Base-by-base conservation (phyloP, 2,329 filamentous ascomycete genomes). In the Arthrobotrys megalospora region DNA sequence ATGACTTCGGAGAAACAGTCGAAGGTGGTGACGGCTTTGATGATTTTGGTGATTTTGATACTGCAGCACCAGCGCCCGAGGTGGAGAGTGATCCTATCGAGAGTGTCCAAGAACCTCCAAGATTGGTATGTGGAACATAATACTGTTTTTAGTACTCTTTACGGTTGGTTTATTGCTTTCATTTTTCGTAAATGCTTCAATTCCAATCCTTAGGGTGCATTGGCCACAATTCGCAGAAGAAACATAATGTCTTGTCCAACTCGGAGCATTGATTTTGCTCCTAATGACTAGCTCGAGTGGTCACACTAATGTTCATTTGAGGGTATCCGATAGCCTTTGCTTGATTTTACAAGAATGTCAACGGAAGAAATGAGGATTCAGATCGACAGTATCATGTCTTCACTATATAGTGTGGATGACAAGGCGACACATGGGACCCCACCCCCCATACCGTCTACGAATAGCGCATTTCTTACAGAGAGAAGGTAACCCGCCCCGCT, bases 21-120 rank as follows among this genome's bases (percentile, higher is more conserved):
- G 81, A 81, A 21, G 81, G 72, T 11, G 76, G 90, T 69, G 86
- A 87, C 60, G 67, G 47, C 34, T 87, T 87, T 83, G 86, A 87
- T 81, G 87, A 87, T 67, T 88, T 90, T 84, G 88, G 88, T 79
- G 91, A 92, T 82, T 93, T 93, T 85, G 90, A 87, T 80, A 90
- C 87, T 43, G 93, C 93, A 82, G 86, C 89, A 83, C 83, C 88
- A 71, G 86, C 86, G 68, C 82, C 84, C 52, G 79, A 83, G 48
- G 80, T 82, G 32, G 62, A 52, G 11, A 36, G 24, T 10, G 8
- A 21, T 19, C 12, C 65, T 8, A 6, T 47, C 7, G 32, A 55
- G 7, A 34, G 3, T 19, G 38, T 43, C 21, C 14, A 52, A 24
- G 48, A 67, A 21, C 38, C 50, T 6, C 38, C 36, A 24, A 66